Evolutionary conservation across 768 basidiomycete species (phyloP).

Genomic region (Tylopilus vinaceipallidus): DNA sequence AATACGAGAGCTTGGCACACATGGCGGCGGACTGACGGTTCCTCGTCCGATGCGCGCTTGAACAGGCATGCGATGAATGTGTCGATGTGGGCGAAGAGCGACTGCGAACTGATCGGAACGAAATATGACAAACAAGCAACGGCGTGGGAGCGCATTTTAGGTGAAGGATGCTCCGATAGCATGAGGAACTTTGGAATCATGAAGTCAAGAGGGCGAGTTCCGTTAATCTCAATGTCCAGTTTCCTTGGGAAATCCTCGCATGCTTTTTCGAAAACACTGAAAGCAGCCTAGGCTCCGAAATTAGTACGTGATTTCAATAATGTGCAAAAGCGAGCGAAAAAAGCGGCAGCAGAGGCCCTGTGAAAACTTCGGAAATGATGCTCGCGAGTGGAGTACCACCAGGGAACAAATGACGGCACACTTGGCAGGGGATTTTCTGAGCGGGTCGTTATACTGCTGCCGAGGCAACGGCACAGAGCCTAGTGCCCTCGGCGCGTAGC

Average conservation of each 20-base stretch:
- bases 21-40: constrained; percentile 88
- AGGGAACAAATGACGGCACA: constrained; percentile 7
- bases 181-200: constrained; percentile 95
- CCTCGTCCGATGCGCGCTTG: constrained; percentile 92
- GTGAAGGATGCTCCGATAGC: constrained; percentile 78
- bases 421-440: constrained; percentile 3
- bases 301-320: constrained; percentile 13
- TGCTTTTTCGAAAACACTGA: constrained; percentile 91
- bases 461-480: constrained; percentile 11
- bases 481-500: background rate
- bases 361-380: constrained; percentile 3
- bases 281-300: constrained; percentile 63
- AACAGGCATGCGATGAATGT: constrained; percentile 90
- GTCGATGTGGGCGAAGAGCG: constrained; percentile 90
- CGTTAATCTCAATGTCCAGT: constrained; percentile 91
- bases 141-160: constrained; percentile 92
- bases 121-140: constrained; percentile 95
- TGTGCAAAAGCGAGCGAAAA: background rate
- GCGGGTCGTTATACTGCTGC: background rate
- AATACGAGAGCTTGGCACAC: constrained; percentile 96
- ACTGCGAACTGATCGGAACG: constrained; percentile 81
- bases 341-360: background rate
- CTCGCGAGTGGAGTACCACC: background rate
- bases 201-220: constrained; percentile 89
- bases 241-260: constrained; percentile 97